A percentile compares a stretch with the other conserved stretches of the same genome.
Evolutionary conservation across 1,284 basidiomycete species (phyloP).

Genomic region (Ceratobasidium sp.): DNA sequence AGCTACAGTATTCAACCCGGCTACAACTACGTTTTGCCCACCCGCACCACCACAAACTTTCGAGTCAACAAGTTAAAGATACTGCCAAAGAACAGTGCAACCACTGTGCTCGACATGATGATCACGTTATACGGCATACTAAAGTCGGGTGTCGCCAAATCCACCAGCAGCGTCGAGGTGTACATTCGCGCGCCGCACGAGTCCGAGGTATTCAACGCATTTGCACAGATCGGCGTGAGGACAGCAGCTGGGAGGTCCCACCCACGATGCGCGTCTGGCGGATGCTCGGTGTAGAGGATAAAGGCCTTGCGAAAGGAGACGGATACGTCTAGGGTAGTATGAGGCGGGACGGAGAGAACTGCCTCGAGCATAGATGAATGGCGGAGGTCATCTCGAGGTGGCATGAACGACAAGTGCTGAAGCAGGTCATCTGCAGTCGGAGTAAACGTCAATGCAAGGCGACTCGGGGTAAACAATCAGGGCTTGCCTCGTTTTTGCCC

Average conservation of each 20-base stretch:
- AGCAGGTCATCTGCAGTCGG: slow-evolving; percentile 68
- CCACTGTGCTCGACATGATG: slow-evolving; percentile 91
- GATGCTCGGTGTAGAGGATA: slow-evolving; percentile 94
- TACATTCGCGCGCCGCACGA: slow-evolving; percentile 69
- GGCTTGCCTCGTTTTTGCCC: slow-evolving; percentile 50
- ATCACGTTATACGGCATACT: slow-evolving; percentile 99
- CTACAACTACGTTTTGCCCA: slow-evolving; percentile 16
- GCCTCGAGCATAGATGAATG: slow-evolving; percentile 81
- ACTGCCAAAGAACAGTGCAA: slow-evolving; percentile 94
- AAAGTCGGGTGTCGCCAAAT: slow-evolving; percentile 96
- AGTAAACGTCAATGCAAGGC: neutral
- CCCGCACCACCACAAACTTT: slow-evolving; percentile 66
- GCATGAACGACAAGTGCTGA: slow-evolving; percentile 73
- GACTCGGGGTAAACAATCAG: neutral
- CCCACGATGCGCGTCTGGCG: slow-evolving; percentile 94
- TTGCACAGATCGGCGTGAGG: slow-evolving; percentile 46
- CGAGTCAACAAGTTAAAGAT: slow-evolving; percentile 90
- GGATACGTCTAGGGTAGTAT: slow-evolving; percentile 71
- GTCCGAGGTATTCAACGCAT: slow-evolving; percentile 14
- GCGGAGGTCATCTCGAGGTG: slow-evolving; percentile 75
- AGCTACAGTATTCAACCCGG: neutral
- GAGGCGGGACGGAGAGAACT: slow-evolving; percentile 76
- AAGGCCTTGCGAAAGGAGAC: slow-evolving; percentile 89
- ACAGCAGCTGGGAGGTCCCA: slow-evolving; percentile 92
- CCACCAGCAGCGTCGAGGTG: slow-evolving; percentile 84